Conservation (phyloP, 495 filamentous ascomycete species). For the Neurospora pannonica region DNA sequence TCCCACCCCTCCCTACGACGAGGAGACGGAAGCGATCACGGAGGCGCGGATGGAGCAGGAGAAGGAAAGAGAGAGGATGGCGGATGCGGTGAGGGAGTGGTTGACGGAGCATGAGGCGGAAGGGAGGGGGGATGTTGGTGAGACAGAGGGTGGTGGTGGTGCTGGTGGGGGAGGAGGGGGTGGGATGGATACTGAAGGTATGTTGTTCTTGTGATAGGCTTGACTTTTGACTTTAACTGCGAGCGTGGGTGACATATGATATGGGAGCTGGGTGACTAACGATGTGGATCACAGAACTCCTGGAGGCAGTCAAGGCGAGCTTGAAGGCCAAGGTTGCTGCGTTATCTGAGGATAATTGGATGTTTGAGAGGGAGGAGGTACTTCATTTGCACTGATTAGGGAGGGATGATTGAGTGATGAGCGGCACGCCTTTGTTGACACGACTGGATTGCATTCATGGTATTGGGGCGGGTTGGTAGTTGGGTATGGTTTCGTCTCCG, state of each 20-base stretch:
- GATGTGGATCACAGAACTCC: constrained; percentile 44
- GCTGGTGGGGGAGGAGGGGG: not conserved
- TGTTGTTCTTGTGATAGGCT: too few species aligned
- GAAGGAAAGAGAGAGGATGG: constrained; percentile 37
- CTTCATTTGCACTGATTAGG: constrained; percentile 19
- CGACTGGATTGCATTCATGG: not conserved
- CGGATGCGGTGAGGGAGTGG: constrained; percentile 44
- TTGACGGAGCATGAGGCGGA: not conserved
- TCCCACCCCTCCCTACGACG: constrained; percentile 41
- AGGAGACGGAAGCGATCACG: constrained; percentile 39
- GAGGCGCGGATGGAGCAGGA: constrained; percentile 39
- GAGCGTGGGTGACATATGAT: not conserved
- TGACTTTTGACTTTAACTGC: not conserved
- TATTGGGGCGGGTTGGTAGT: not conserved
- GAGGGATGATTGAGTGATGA: not conserved
- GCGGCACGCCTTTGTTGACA: not conserved
- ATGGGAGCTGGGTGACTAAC: not conserved
- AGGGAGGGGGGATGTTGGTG: not conserved
- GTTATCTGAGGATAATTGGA: constrained; percentile 80
- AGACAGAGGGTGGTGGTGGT: not conserved
- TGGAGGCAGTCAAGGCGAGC: constrained; percentile 63
- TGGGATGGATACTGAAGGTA: not conserved
- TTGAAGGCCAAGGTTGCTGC: constrained; percentile 61
- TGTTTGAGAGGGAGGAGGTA: constrained; percentile 67
- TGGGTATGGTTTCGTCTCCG: not conserved